phyloP scores from a whole-genome alignment of 805 yeast species.

The Candida palmyrensis region DNA sequence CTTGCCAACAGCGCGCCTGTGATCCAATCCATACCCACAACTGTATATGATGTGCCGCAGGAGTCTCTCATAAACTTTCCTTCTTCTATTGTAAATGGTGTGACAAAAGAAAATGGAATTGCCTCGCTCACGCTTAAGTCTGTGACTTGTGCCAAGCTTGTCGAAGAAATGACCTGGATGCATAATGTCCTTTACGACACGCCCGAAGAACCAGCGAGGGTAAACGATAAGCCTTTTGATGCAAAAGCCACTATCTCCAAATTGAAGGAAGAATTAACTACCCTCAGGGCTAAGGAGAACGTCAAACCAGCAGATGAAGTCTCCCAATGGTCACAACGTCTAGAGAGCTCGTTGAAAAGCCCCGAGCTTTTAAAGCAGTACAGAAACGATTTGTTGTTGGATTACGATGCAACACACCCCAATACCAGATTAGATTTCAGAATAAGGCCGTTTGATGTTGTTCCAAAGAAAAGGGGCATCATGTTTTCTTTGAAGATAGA shows the following conservation, averaged over 20 bases:
- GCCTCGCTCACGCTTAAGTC: constrained; percentile 38
- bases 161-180: constrained; percentile 31
- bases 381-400: constrained; percentile 2
- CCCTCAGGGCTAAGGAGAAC: constrained; percentile 4
- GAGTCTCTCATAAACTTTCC: constrained; percentile 20
- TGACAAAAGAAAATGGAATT: constrained; percentile 38
- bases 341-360: constrained; percentile 1
- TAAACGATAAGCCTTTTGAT: constrained; percentile 7
- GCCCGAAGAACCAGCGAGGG: constrained; percentile 8
- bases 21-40: constrained; percentile 7
- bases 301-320: neutral
- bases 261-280: constrained; percentile 19
- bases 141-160: constrained; percentile 28
- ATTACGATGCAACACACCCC: neutral
- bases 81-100: constrained; percentile 35
- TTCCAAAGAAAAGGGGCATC: neutral
- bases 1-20: constrained; percentile 4
- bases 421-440: neutral
- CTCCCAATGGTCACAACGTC: neutral
- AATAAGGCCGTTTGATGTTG: neutral
- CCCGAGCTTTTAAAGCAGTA: neutral
- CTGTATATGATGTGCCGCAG: constrained; percentile 12
- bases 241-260: constrained; percentile 9
- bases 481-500: neutral
- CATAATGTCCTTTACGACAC: constrained; percentile 19